These are phyloP conservation scores for Russula dissimulans DNA, from an alignment of 768 basidiomycete genomes.

Conservation along the genomic window DNA sequence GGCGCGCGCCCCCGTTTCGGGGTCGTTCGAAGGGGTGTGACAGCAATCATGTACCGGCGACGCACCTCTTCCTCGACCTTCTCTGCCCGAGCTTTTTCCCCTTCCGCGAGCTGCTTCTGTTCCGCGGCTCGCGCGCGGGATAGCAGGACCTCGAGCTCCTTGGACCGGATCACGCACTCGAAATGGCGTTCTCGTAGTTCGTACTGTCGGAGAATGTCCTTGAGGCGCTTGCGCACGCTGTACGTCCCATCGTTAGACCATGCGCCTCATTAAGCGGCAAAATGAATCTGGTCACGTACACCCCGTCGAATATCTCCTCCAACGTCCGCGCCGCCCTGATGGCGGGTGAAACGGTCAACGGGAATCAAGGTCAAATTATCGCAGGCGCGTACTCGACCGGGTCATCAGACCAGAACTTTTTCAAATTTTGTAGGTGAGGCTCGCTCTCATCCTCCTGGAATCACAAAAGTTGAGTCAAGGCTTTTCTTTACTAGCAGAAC, in stretches of 20 bases:
- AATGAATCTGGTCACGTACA: constrained; percentile 45
- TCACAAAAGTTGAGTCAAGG: not conserved
- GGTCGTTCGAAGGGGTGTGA: not conserved
- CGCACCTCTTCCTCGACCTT: constrained; percentile 69
- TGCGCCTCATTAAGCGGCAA: not conserved
- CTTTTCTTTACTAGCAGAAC: not conserved
- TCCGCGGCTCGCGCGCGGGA: constrained; percentile 84
- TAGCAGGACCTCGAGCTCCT: constrained; percentile 81
- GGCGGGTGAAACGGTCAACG: not conserved
- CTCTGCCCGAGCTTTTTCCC: constrained; percentile 58
- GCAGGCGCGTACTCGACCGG: constrained; percentile 52
- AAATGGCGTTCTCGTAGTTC: constrained; percentile 88
- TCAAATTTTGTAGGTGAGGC: constrained; percentile 47
- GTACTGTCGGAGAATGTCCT: constrained; percentile 80
- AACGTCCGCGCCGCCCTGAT: constrained; percentile 61
- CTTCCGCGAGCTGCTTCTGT: constrained; percentile 73
- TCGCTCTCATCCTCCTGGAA: constrained; percentile 57
- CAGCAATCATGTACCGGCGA: not conserved
- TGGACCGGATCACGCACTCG: constrained; percentile 85
- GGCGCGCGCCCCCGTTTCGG: not conserved
- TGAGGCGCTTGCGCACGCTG: constrained; percentile 79
- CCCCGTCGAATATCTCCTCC: constrained; percentile 77
- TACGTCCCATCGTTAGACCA: not conserved
- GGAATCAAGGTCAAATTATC: not conserved
- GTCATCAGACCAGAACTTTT: constrained; percentile 75